phyloP scores from a whole-genome alignment of 1,284 basidiomycete genomes.

The Wallemia mellicola region DNA sequence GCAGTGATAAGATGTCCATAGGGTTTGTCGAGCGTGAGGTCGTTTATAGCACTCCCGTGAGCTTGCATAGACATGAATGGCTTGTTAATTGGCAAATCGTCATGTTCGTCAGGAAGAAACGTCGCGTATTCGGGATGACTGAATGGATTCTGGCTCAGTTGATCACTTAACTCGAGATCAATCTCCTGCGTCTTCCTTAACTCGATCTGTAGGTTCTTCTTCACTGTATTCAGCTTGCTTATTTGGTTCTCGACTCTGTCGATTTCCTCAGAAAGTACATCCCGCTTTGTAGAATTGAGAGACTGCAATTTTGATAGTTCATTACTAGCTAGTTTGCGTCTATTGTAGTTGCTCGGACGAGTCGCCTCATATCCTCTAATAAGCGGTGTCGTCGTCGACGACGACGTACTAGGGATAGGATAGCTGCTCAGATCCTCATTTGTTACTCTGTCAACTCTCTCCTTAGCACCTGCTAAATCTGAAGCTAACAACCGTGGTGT shows the following conservation, averaged over 20 bases:
- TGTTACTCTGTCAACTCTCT: not conserved
- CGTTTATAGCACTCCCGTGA: slow-evolving; percentile 51
- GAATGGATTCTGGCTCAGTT: not conserved
- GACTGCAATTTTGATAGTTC: not conserved
- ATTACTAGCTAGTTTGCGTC: not conserved
- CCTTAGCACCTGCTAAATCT: not conserved
- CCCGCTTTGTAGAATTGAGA: not conserved
- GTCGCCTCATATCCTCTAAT: not conserved
- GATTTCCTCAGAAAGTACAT: not conserved
- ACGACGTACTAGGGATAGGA: not conserved
- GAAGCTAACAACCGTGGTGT: not conserved
- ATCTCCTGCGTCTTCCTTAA: not conserved
- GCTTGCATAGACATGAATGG: slow-evolving; percentile 12
- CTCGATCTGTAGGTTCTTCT: not conserved
- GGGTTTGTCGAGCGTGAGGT: slow-evolving; percentile 84
- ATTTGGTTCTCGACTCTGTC: not conserved
- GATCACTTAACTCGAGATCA: not conserved
- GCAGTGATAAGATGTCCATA: slow-evolving; percentile 79
- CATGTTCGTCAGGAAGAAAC: not conserved
- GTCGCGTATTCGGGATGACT: not conserved
- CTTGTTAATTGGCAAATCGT: not conserved
- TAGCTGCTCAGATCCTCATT: not conserved
- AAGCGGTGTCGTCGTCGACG: not conserved
- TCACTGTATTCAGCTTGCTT: not conserved
- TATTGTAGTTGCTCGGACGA: not conserved